Evolutionary conservation across 2,329 filamentous ascomycete species (phyloP), one percentile per base, ranked within the genome.

Genomic region (Ustulina deusta): DNA sequence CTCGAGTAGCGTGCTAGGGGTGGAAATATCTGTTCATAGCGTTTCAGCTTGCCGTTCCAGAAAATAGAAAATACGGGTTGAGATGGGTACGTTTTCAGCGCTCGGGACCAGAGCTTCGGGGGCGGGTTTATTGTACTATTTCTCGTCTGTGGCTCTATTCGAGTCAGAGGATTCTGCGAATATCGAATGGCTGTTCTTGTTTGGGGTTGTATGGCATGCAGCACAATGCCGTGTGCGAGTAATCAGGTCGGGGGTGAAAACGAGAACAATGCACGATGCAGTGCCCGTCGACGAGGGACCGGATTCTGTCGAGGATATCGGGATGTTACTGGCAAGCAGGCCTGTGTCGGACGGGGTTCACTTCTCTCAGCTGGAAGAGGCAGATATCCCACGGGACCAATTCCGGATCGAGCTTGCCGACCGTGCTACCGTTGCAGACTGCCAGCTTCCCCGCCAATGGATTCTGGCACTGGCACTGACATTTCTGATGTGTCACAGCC

Each of bases 401-500:
- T 40, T 67, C 44, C 25, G 61, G 68, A 22, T 70, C 68, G 54
- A 54, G 57, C 40, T 54, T 70, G 27, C 63, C 63, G n/a, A 63
- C 58, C 11, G 27, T 38, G 32, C 42, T 59, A 15, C 49, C 54
- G 17, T 25, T 61, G 55, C 55, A 62, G n/a, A 61, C 36, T 17
- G 58, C 40, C 51, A 61, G 42, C 46, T 59, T 67, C 32, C 48
- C 58, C 11, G 44, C 17, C 7, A 40, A 25, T 15, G 46, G 42
- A 13, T 58, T 52, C 6, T 25, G 55, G 56, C 69, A 61, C 51
- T 66, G 61, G 46, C 68, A 66, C 20, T 60, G 52, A 40, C 68
- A 57, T 25, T 40, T 55, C 20, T 51, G 20, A 17, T 22, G 27
- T 7, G 59, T 44, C 46, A 57, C 36, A 44, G 52, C 17, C 38